phyloP scores from a whole-genome alignment of 2,329 filamentous ascomycete species.

The Xylaria sp. region DNA sequence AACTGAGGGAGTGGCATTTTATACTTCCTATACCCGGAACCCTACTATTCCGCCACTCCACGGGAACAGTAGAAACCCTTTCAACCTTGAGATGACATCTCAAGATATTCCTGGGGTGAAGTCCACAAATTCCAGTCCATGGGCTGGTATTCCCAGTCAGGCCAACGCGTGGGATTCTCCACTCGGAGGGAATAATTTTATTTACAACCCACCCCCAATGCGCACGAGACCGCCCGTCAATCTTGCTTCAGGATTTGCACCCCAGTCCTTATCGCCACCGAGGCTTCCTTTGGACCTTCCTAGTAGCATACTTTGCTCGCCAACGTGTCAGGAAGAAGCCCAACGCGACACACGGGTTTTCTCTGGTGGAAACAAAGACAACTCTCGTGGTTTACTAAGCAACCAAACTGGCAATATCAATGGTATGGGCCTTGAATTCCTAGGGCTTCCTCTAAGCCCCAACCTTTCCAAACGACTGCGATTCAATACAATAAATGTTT shows the following conservation, averaged over 20 bases:
- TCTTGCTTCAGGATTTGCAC: neutral
- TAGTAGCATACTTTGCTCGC: neutral
- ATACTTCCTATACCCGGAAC: neutral
- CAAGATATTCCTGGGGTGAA: constrained; percentile 13
- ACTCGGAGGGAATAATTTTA: neutral
- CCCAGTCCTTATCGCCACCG: constrained; percentile 2
- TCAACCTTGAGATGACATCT: constrained; percentile 2
- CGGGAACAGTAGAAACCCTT: neutral
- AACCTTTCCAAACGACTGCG: neutral
- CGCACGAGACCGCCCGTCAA: constrained; percentile 6
- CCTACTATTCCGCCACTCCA: neutral
- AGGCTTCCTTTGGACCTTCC: neutral
- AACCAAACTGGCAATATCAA: neutral
- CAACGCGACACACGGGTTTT: constrained; percentile 1
- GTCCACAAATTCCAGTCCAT: neutral
- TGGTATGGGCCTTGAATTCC: constrained; percentile 1
- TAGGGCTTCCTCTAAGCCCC: too few species aligned
- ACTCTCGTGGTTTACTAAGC: neutral
- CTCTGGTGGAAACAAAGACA: neutral
- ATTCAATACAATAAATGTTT: neutral
- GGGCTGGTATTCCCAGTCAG: constrained; percentile 15
- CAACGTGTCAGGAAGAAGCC: constrained; percentile 9
- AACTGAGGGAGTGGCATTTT: constrained; percentile 4
- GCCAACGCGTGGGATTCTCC: constrained; percentile 19
- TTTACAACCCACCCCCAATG: constrained; percentile 6